These are phyloP conservation scores for Vitis amurensis DNA, from an alignment of 164 flowering plant species.

Conservation along the genomic window DNA sequence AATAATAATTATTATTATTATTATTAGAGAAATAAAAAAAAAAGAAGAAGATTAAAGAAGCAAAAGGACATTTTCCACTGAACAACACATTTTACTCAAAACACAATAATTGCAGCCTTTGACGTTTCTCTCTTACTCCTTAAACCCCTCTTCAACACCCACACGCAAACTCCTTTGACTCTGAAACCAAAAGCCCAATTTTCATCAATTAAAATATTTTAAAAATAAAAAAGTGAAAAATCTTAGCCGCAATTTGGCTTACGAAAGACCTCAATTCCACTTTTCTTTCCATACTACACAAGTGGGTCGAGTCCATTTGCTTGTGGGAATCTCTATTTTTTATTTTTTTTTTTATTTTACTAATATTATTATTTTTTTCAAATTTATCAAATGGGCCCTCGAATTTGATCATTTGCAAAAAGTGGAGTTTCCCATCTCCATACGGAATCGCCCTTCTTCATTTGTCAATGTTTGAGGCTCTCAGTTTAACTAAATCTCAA, in stretches of 20 bases:
- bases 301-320: conserved; percentile 28
- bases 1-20: too few relatives aligned
- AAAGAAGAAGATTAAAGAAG: neutral
- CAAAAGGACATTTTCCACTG: conserved; percentile 21
- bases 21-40: neutral
- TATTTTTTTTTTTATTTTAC: neutral
- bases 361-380: neutral
- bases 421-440: conserved; percentile 37
- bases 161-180: conserved; percentile 81
- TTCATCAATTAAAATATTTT: too few relatives aligned
- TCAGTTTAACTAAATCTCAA: conserved; percentile 27
- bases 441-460: conserved; percentile 38
- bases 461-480: conserved; percentile 61
- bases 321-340: conserved; percentile 24
- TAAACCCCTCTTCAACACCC: conserved; percentile 43
- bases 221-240: conserved; percentile 1
- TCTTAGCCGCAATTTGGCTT: conserved; percentile 42
- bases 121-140: conserved; percentile 53
- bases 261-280: conserved; percentile 19
- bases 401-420: neutral
- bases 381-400: neutral
- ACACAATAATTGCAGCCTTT: conserved; percentile 58
- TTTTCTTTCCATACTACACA: conserved; percentile 23
- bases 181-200: conserved; percentile 2
- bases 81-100: conserved; percentile 37